Evolutionary conservation across 176 grass and related monocot genomes (phyloP), one percentile per base, ranked within the genome.

Genomic region (Juncus effusus): DNA sequence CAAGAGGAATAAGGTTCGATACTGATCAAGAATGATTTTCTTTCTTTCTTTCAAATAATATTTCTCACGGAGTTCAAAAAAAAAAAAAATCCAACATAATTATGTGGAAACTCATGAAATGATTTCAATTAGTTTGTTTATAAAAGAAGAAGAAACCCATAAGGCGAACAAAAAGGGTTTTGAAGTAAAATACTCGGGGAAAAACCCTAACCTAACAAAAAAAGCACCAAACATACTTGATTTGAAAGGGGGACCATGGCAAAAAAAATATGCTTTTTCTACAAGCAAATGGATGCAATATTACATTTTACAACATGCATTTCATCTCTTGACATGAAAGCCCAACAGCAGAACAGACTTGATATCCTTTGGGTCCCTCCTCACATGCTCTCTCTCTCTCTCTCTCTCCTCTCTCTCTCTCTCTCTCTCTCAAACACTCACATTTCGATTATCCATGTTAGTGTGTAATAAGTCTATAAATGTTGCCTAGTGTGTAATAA

Each of bases 281-380:
- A 82, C 74, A 53, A 82, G 74, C 75, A 78, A 85, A 82, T 67
- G 76, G 59, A 63, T 38, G 81, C 59, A 89, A 73, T 37, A 75
- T 47, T 65, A 80, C 65, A 75, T 70, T 42, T 65, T 36, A 36
- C 54, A 57, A 16, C 38, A 72, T 72, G 52, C 52, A 59, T 65
- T 61, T 64, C 76, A 74, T 80, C 78, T 50, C 73, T 80, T 90
- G 87, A 90, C 68, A 86, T 74, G 83, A 90, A 90, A 86, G 83
- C 87, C 66, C 87, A 81, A 83, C 73, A 83, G 83, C 72, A 83
- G 51, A 13, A 58, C 45, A 4, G 87, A 90, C 14, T 82, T 86
- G 87, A 90, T 65, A 60, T 83, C 73, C 36, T 45, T 62, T 71
- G 87, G 83, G 84, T 78, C 83, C 85, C 81, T 52, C 80, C 13